phyloP scores from a whole-genome alignment of 306 rosid species.

The Castanea sativa region DNA sequence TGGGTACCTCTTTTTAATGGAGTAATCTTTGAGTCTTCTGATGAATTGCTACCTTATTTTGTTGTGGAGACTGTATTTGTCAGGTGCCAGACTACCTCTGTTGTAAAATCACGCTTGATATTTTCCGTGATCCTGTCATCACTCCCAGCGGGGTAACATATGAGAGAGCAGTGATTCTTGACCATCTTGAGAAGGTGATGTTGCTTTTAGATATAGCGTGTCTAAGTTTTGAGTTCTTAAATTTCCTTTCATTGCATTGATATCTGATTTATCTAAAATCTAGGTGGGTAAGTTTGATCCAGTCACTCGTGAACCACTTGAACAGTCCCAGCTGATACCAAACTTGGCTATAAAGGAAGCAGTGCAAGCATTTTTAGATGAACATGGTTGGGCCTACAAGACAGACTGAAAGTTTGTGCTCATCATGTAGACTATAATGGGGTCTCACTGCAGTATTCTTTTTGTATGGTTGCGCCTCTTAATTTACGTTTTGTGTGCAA shows the following conservation, averaged over 20 bases:
- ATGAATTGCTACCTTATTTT: constrained; percentile 5
- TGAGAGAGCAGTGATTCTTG: constrained; percentile 83
- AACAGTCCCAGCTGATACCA: constrained; percentile 54
- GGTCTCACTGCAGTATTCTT: not conserved
- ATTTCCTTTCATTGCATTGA: not conserved
- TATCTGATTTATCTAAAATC: constrained; percentile 12
- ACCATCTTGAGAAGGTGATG: constrained; percentile 80
- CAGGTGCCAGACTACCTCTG: constrained; percentile 92
- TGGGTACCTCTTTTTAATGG: not conserved
- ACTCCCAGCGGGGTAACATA: constrained; percentile 88
- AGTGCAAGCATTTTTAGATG: constrained; percentile 62
- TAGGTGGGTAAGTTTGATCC: constrained; percentile 94
- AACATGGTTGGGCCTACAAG: constrained; percentile 91
- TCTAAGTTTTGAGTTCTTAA: not conserved
- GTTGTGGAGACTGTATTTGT: not conserved
- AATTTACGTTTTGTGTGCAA: not conserved
- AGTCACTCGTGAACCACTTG: constrained; percentile 63
- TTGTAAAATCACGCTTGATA: constrained; percentile 83
- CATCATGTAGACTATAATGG: not conserved
- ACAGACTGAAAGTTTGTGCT: constrained; percentile 30
- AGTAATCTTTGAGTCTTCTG: not conserved
- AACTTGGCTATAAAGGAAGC: constrained; percentile 88
- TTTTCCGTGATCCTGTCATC: constrained; percentile 93
- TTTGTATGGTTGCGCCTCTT: not conserved
- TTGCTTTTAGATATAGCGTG: constrained; percentile 14